These are phyloP conservation scores for Phialophora expanda DNA, from an alignment of 2,329 filamentous ascomycete genomes.

Conservation along the genomic window DNA sequence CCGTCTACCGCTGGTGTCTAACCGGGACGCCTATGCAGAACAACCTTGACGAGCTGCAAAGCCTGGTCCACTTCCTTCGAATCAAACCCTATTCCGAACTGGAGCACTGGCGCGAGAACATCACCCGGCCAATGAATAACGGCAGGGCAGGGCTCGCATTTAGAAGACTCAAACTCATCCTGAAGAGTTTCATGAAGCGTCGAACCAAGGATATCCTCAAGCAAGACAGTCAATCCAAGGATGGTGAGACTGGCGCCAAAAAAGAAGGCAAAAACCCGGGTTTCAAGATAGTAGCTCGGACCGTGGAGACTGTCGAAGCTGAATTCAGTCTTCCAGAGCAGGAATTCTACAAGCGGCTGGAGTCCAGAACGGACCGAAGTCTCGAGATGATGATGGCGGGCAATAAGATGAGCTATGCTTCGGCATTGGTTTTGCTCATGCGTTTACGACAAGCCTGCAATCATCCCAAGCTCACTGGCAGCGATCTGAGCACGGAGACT, in stretches of 20 bases:
- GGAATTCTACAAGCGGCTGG: conserved; percentile 82
- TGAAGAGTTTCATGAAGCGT: conserved; percentile 98
- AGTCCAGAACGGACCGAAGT: conserved; percentile 82
- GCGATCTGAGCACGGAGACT: conserved; percentile 83
- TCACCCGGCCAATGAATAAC: conserved; percentile 86
- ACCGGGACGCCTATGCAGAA: conserved; percentile 98
- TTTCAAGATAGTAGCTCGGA: conserved; percentile 91
- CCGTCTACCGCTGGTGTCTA: conserved; percentile 93
- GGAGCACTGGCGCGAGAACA: conserved; percentile 86
- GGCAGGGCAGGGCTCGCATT: conserved; percentile 90
- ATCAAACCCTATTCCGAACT: conserved; percentile 91
- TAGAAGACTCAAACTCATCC: conserved; percentile 77
- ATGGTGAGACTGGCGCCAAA: conserved; percentile 47
- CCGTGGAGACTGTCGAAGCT: conserved; percentile 78
- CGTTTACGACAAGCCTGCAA: conserved; percentile 93
- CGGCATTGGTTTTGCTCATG: conserved; percentile 88
- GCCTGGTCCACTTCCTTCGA: conserved; percentile 86
- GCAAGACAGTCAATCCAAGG: conserved; percentile 76
- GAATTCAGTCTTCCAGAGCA: conserved; percentile 81
- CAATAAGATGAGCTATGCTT: conserved; percentile 83
- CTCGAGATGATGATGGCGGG: conserved; percentile 87
- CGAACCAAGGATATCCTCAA: conserved; percentile 97
- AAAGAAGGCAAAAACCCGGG: conserved; percentile 64
- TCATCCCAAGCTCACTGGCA: conserved; percentile 84
- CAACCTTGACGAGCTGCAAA: conserved; percentile 94